Evolutionary conservation across 768 basidiomycete species (phyloP).

Genomic region (Amanita inopinata): DNA sequence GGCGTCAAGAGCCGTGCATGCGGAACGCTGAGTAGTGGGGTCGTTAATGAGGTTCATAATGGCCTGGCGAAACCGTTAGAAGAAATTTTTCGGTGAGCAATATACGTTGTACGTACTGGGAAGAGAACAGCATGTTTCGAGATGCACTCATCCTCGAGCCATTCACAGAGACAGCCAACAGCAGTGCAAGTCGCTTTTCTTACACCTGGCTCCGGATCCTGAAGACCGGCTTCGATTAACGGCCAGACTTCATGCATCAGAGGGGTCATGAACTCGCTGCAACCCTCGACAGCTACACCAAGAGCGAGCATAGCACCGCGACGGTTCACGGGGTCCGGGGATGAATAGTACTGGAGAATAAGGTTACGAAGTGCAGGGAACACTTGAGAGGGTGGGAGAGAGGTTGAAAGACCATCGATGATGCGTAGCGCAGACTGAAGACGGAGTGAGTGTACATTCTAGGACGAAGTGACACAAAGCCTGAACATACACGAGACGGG

Average conservation of each 20-base stretch:
- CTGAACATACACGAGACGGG: slow-evolving; percentile 66
- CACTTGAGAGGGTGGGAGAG: slow-evolving; percentile 88
- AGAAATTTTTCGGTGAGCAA: slow-evolving; percentile 3
- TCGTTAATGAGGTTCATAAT: slow-evolving; percentile 91
- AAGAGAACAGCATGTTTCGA: slow-evolving; percentile 75
- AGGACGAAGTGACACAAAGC: background rate
- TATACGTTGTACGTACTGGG: slow-evolving; percentile 45
- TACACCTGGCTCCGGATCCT: slow-evolving; percentile 75
- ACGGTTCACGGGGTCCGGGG: slow-evolving; percentile 66
- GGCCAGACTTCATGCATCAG: slow-evolving; percentile 92
- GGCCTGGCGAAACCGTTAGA: slow-evolving; percentile 33
- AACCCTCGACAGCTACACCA: slow-evolving; percentile 94
- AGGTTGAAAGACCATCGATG: slow-evolving; percentile 86
- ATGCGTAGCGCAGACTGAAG: slow-evolving; percentile 83
- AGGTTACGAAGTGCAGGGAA: slow-evolving; percentile 84
- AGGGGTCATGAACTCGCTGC: slow-evolving; percentile 95
- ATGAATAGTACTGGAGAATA: slow-evolving; percentile 79
- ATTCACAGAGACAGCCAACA: slow-evolving; percentile 94
- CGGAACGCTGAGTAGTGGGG: slow-evolving; percentile 75
- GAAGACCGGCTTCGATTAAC: slow-evolving; percentile 79
- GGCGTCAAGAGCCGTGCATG: slow-evolving; percentile 96
- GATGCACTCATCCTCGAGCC: slow-evolving; percentile 90
- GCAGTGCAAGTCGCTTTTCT: slow-evolving; percentile 95
- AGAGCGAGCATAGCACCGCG: slow-evolving; percentile 93
- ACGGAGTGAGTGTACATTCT: slow-evolving; percentile 2